phyloP scores from a whole-genome alignment of 768 basidiomycete species.

The Pulveroboletus ravenelii region DNA sequence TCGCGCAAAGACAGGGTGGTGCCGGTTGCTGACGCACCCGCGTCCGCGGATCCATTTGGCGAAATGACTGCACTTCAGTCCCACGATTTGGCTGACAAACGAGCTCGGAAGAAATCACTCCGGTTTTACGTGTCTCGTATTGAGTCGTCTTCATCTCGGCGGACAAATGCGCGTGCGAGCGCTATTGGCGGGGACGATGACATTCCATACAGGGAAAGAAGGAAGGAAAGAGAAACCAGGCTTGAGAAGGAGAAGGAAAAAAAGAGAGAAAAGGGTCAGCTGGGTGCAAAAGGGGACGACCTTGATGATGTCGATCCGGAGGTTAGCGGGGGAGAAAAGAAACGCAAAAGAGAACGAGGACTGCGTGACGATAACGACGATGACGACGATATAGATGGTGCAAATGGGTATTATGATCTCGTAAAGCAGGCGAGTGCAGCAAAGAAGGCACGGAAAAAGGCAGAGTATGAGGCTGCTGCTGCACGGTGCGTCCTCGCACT shows the following conservation, averaged over 20 bases:
- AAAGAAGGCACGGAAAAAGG: constrained; percentile 76
- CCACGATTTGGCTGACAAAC: constrained; percentile 80
- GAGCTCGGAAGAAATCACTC: constrained; percentile 72
- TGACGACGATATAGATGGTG: constrained; percentile 43
- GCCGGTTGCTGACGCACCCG: constrained; percentile 4
- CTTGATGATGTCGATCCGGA: constrained; percentile 56
- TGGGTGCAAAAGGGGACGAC: constrained; percentile 59
- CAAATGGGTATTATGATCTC: constrained; percentile 86
- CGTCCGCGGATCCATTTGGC: constrained; percentile 49
- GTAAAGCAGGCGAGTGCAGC: constrained; percentile 70
- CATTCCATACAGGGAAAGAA: constrained; percentile 79
- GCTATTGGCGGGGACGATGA: constrained; percentile 91
- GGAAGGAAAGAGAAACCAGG: constrained; percentile 56
- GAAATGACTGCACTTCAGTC: constrained; percentile 66
- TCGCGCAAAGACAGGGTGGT: constrained; percentile 17
- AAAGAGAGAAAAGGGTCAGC: constrained; percentile 29
- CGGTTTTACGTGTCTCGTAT: constrained; percentile 94
- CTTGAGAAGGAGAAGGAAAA: constrained; percentile 42
- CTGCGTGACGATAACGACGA: constrained; percentile 35
- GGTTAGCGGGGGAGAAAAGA: constrained; percentile 28
- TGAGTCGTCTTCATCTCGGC: constrained; percentile 70
- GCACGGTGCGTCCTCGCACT: constrained; percentile 44
- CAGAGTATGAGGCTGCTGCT: constrained; percentile 66
- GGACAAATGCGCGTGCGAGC: constrained; percentile 65
- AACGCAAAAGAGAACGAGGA: constrained; percentile 37